A percentile compares a stretch with the other conserved stretches of the same genome.
Conservation (phyloP, 1,139 yeast genomes). For the Pichia sp. region DNA sequence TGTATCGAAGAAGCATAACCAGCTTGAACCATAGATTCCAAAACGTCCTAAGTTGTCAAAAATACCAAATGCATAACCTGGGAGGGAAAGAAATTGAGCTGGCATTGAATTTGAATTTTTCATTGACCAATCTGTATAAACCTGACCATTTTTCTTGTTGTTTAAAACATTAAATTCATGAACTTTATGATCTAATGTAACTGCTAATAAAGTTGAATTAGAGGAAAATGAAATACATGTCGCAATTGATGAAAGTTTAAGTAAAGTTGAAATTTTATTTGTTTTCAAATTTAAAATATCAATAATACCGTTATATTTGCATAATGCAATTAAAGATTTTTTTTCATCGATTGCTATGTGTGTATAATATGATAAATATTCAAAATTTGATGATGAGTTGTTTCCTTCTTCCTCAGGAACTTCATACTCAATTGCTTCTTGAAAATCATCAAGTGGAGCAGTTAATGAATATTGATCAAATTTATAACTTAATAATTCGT, state of each 20-base stretch:
- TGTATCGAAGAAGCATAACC: constrained; percentile 75
- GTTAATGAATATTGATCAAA: constrained; percentile 35
- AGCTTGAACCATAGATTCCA: constrained; percentile 87
- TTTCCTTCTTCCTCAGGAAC: constrained; percentile 27
- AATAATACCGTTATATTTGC: constrained; percentile 61
- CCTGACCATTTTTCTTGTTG: constrained; percentile 17
- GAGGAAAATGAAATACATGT: constrained; percentile 56
- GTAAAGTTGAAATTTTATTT: constrained; percentile 29
- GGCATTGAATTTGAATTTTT: constrained; percentile 74
- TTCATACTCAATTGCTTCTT: constrained; percentile 30
- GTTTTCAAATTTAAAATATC: constrained; percentile 42
- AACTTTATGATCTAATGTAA: constrained; percentile 70
- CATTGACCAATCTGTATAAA: constrained; percentile 68
- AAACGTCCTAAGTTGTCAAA: constrained; percentile 40
- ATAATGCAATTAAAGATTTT: constrained; percentile 42
- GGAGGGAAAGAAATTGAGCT: constrained; percentile 47
- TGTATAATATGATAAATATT: constrained; percentile 36
- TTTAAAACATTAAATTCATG: constrained; percentile 51
- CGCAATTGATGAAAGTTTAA: constrained; percentile 39
- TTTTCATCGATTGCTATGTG: constrained; percentile 43
- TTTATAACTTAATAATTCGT: constrained; percentile 43
- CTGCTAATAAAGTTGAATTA: constrained; percentile 45
- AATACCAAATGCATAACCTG: constrained; percentile 71
- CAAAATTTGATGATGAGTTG: constrained; percentile 29
- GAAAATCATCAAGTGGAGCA: constrained; percentile 30